Evolutionary conservation across 306 rosid genomes (phyloP), one percentile per base, ranked within the genome.

Genomic region (Quercus rubra): DNA sequence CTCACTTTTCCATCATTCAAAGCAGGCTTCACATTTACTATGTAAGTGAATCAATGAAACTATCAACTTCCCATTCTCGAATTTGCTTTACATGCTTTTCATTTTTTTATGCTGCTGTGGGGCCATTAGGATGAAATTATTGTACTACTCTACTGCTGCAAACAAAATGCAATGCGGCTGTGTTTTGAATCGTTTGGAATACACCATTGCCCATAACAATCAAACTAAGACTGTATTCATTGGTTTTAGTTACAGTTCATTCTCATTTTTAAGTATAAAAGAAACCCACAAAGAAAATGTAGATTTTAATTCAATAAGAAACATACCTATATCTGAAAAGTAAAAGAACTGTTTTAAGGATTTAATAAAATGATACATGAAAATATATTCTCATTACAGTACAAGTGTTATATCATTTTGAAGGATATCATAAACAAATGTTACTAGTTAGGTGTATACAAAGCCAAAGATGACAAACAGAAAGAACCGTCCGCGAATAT

Each of bases 41-140:
- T 56, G 83, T 80, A 67, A 74, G 83, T 80, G 9, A 18, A 23
- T 23, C 23, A 23, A 66, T 52, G 69, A 52, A 19, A 25, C 51
- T 17, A 79, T 21, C 41, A 49, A 10, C 17, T 51, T 79, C 27
- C 73, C 70, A 14, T 15, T n/a, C 58, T 54, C 3, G 17, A 35
- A 35, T n/a, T 13, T 33, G 25, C 3, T 68, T 35, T n/a, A n/a
- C 72, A 8, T 33, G 21, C 4, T 64, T 54, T 25, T n/a, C 4
- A 15, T 64, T 6, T 64, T 41, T 41, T 12, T 19, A 17, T 67
- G 5, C 10, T 67, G 5, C 10, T 35, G 52, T 33, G 72, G 27
- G 21, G 8, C 17, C 27, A 25, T 8, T 67, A 33, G 28, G 10
- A 12, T 20, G 64, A 58, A 21, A 58, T 58, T 49, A 21, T 21